Evolutionary conservation across 2,329 filamentous ascomycete genomes (phyloP), one percentile per base, ranked within the genome.

Genomic region (Rasamsonia emersonii): DNA sequence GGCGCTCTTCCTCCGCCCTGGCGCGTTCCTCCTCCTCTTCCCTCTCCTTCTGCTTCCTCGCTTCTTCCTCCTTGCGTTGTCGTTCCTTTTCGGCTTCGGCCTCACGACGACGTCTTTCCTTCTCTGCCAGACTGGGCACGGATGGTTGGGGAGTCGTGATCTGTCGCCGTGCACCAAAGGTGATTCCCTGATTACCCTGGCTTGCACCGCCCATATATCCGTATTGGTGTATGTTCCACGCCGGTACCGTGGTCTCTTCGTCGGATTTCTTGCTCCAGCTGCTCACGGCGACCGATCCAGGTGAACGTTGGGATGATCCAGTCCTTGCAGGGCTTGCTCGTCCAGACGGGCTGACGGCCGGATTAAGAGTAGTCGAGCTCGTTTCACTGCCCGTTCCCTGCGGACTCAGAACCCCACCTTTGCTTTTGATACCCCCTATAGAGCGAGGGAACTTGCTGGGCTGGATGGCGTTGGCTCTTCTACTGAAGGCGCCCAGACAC

Each of bases 181-280:
- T 77, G 46, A 98, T 86, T 11, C 91, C 91, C 40, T 95, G 77
- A 48, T 93, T 96, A 3, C 86, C 89, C 57, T 98, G 91, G 50
- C 85, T 95, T 16, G 91, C 91, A 29, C 91, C 91, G 36, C 91
- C 91, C 82, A 96, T 91, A 60, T 95, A 98, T 5, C 91, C 88
- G 54, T 98, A 98, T 55, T 98, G 91, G 36, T 88, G 82, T 46
- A 96, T 96, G 54, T 96, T 98, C 91, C 91, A 98, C 2, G 91
- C 91, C 0, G 91, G 91, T 16, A 79, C 71, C 2, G 88, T 95
- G 26, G 71, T 72, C 10, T 75, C 75, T 57, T 95, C 83, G 45
- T 95, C 85, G 34, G 75, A 73, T 57, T 74, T 84, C 56, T 77
- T 93, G 59, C 84, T 93, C 91, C 91, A 96, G 59, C 78, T 93